These are phyloP conservation scores for Saitozyma sp. DNA, from an alignment of 768 basidiomycete species.

Conservation along the genomic window DNA sequence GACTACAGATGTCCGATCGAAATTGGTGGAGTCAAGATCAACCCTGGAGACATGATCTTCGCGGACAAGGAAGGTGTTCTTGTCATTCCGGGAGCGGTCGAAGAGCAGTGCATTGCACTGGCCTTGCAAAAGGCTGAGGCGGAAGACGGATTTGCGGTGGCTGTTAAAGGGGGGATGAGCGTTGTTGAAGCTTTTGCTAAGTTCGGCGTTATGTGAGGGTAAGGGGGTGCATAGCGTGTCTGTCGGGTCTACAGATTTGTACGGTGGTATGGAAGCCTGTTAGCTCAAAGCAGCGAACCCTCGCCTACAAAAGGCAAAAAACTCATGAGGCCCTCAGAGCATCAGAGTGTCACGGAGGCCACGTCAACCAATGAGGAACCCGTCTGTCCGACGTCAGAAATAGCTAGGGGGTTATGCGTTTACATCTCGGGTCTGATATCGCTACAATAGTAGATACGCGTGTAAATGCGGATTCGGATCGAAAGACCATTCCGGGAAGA, in stretches of 20 bases:
- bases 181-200: constrained; percentile 4
- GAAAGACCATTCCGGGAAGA: no score
- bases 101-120: constrained; percentile 1
- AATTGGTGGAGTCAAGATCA: constrained; percentile 4
- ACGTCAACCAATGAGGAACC: no score
- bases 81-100: constrained; percentile 3
- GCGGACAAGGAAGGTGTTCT: constrained; percentile 8
- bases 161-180: constrained; percentile 5
- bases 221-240: no score
- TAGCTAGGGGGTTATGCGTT: no score
- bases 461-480: no score
- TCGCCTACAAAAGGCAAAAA: no score
- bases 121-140: constrained; percentile 3
- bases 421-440: no score
- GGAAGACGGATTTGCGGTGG: constrained; percentile 2
- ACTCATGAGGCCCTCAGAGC: background rate
- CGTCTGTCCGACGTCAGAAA: no score
- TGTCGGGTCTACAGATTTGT: no score
- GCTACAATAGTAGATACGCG: no score
- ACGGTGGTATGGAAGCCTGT: no score
- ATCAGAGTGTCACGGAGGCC: background rate
- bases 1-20: constrained; percentile 7
- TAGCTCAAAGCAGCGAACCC: no score
- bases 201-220: constrained; percentile 7
- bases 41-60: constrained; percentile 5